Evolutionary conservation across 2,329 filamentous ascomycete species (phyloP).

Genomic region (Curvularia spicifera): DNA sequence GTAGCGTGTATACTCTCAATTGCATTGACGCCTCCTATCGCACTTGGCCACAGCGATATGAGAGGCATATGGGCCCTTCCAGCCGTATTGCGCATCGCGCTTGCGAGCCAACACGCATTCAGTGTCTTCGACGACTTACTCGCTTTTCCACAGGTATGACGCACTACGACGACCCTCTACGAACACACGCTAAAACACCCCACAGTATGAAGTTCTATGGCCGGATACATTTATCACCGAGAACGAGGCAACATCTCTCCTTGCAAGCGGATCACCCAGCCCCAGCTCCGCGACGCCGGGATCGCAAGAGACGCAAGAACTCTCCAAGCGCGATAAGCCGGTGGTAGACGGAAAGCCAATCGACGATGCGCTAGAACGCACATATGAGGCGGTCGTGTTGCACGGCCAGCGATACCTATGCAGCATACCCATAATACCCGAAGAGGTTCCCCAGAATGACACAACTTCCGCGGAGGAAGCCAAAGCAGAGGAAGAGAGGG

Average conservation of each 20-base stretch:
- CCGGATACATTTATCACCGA: conserved; percentile 75
- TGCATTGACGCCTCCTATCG: conserved; percentile 6
- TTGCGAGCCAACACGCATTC: conserved; percentile 68
- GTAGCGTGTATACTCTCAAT: conserved; percentile 15
- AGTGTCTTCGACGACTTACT: conserved; percentile 88
- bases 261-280: conserved; percentile 50
- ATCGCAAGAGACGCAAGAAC: conserved; percentile 47
- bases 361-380: conserved; percentile 42
- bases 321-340: conserved; percentile 40
- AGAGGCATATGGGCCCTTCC: conserved; percentile 58
- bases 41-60: conserved; percentile 32
- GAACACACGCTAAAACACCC: conserved; percentile 18
- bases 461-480: conserved; percentile 71
- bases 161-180: background rate
- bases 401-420: conserved; percentile 79
- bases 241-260: conserved; percentile 67
- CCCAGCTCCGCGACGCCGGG: conserved; percentile 35
- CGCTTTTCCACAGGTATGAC: conserved; percentile 79
- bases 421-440: conserved; percentile 74
- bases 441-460: conserved; percentile 60
- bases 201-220: conserved; percentile 80
- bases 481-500: conserved; percentile 77
- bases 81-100: conserved; percentile 54
- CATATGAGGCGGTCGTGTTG: conserved; percentile 77
- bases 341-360: conserved; percentile 19